Conservation (phyloP, 164 flowering plant species). For the Berberis vulgaris region DNA sequence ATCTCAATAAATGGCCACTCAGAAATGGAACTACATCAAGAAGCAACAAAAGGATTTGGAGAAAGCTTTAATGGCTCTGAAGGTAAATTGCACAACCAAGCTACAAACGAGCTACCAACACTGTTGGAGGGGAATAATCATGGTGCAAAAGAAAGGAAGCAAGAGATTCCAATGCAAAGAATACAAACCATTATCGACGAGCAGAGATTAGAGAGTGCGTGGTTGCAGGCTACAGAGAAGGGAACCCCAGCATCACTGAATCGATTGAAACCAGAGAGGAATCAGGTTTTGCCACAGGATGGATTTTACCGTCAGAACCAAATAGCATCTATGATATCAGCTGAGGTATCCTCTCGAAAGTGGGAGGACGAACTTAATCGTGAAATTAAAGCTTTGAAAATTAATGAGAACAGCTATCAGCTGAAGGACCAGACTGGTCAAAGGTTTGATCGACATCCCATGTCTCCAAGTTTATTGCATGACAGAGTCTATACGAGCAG, state of each 20-base stretch:
- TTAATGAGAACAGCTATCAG: constrained; percentile 20
- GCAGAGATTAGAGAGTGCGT: constrained; percentile 10
- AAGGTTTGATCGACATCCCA: constrained; percentile 35
- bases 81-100: constrained; percentile 9
- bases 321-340: background rate
- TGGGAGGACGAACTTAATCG: constrained; percentile 21
- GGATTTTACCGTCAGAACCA: background rate
- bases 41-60: background rate
- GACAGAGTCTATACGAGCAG: constrained; percentile 29
- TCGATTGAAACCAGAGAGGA: constrained; percentile 69
- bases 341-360: background rate
- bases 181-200: constrained; percentile 6
- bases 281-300: constrained; percentile 38
- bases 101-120: constrained; percentile 16
- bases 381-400: constrained; percentile 41
- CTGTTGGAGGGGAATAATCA: constrained; percentile 20
- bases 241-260: constrained; percentile 50
- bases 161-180: background rate
- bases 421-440: constrained; percentile 41
- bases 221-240: background rate
- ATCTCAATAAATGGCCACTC: no score
- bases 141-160: constrained; percentile 24
- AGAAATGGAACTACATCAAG: constrained; percentile 8
- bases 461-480: constrained; percentile 87
- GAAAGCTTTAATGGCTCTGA: background rate